These are phyloP conservation scores for Colletotrichum plurivorum DNA, from an alignment of 2,329 filamentous ascomycete genomes.

Conservation along the genomic window DNA sequence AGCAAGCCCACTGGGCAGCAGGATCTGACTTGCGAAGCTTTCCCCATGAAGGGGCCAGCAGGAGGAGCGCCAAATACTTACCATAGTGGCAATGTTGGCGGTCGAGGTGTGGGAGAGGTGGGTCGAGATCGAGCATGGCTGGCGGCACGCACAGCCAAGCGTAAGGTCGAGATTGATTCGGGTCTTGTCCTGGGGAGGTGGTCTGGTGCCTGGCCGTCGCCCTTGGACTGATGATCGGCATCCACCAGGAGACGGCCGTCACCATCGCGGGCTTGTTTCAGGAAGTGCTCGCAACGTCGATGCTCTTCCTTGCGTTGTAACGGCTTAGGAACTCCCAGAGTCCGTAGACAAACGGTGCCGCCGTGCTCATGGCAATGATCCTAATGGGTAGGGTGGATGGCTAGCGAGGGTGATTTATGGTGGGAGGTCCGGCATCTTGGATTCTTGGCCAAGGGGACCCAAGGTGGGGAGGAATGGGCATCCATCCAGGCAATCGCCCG, in stretches of 20 bases:
- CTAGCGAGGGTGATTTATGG: neutral
- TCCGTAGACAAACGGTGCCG: neutral
- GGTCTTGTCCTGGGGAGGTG: conserved; percentile 2
- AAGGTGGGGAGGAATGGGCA: conserved; percentile 24
- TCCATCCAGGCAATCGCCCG: conserved; percentile 22
- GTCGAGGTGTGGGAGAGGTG: conserved; percentile 5
- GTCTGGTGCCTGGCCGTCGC: neutral
- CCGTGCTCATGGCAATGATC: neutral
- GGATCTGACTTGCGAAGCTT: neutral
- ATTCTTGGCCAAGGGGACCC: conserved; percentile 26
- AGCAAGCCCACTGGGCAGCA: too few relatives aligned
- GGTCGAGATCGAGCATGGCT: conserved; percentile 26
- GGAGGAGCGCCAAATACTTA: neutral
- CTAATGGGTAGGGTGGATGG: neutral
- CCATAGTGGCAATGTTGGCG: neutral
- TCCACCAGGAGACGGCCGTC: conserved; percentile 13
- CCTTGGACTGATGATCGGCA: conserved; percentile 32
- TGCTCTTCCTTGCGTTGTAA: neutral
- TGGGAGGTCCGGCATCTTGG: conserved; percentile 30
- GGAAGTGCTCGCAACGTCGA: conserved; percentile 6
- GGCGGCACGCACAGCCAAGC: conserved; percentile 16
- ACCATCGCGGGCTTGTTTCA: conserved; percentile 22
- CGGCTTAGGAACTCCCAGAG: too few relatives aligned
- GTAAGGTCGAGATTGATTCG: conserved; percentile 9
- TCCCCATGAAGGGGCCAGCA: neutral